Base-by-base conservation (phyloP, 805 yeast species). In the Blastobotrys chiropterorum region DNA sequence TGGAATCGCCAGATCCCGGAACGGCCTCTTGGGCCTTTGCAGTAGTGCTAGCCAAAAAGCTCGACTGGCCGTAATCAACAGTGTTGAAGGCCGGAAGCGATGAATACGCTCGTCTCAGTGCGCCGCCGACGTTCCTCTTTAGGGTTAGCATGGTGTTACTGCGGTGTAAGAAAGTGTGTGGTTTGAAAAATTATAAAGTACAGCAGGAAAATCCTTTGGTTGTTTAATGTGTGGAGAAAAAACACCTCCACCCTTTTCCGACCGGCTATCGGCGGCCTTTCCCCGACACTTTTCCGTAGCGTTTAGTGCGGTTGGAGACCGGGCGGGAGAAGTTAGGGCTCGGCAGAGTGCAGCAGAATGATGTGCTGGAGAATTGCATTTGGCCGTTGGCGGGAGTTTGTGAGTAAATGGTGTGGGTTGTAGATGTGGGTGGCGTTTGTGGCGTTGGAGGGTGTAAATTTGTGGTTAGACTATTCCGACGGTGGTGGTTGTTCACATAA, bases 21-120 rank as follows among this genome's bases (percentile, higher is more conserved):
- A 55, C 53, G n/a, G 55, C 41, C 11, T 26, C 34, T 14, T 56
- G 51, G 1, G 64, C 62, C 13, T 46, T 54, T 1, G 51, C 38
- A 16, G 58, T 46, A 1, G 63, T 48, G 19, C 53, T 48, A 14
- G 60, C 59, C 30, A 64, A 58, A 41, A 64, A 64, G 11, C 63
- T 50, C 1, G 67, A 64, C 2, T 63, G 63, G 8, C 58, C 52
- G n/a, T 52, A 49, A 41, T 56, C 54, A 8, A 61, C 51, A 20
- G 58, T 56, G 50, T 61, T 61, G 47, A 1, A 49, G 38, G 46
- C 20, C 20, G 19, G 43, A 15, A 40, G 43, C 13, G 43, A 19
- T 13, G 20, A 15, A 19, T 16, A 40, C 7, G 20, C 20, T 15
- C 20, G 16, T 40, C 43, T 15, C 19, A 19, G 43, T 8, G 19